These are phyloP conservation scores for Lichtheimia hyalospora DNA, from an alignment of 371 early-diverging fungal species.

Conservation along the genomic window DNA sequence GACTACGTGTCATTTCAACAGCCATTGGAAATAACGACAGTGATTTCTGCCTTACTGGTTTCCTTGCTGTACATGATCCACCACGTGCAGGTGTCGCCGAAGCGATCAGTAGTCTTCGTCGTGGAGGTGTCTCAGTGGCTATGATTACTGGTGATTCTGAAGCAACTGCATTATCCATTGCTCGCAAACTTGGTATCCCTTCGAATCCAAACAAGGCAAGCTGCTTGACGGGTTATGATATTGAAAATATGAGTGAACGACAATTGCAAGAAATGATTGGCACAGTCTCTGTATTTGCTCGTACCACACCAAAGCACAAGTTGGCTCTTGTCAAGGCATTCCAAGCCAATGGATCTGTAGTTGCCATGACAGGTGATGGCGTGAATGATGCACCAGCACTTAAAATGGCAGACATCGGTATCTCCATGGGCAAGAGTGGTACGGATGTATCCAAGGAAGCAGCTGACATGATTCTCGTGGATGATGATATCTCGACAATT, in stretches of 20 bases:
- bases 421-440: conserved; percentile 89
- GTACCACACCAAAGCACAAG: conserved; percentile 92
- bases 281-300: conserved; percentile 78
- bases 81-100: conserved; percentile 74
- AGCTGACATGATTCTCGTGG: conserved; percentile 89
- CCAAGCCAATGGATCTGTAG: conserved; percentile 70
- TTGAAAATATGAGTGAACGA: conserved; percentile 67
- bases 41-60: conserved; percentile 73
- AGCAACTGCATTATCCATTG: conserved; percentile 80
- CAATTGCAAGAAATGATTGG: conserved; percentile 62
- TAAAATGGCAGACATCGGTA: conserved; percentile 87
- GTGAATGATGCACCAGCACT: conserved; percentile 95
- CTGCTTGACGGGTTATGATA: conserved; percentile 71
- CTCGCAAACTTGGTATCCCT: conserved; percentile 74
- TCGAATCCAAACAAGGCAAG: conserved; percentile 49
- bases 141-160: conserved; percentile 94
- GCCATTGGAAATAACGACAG: conserved; percentile 68
- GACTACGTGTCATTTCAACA: conserved; percentile 87
- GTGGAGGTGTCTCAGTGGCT: conserved; percentile 79
- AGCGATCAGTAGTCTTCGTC: conserved; percentile 58
- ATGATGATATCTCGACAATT: conserved; percentile 85
- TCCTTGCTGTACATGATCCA: conserved; percentile 86
- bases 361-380: conserved; percentile 97
- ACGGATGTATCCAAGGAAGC: conserved; percentile 92
- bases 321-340: conserved; percentile 82